Evolutionary conservation across 2,329 filamentous ascomycete genomes (phyloP), one percentile per base, ranked within the genome.

Genomic region (Alternaria postmessia): DNA sequence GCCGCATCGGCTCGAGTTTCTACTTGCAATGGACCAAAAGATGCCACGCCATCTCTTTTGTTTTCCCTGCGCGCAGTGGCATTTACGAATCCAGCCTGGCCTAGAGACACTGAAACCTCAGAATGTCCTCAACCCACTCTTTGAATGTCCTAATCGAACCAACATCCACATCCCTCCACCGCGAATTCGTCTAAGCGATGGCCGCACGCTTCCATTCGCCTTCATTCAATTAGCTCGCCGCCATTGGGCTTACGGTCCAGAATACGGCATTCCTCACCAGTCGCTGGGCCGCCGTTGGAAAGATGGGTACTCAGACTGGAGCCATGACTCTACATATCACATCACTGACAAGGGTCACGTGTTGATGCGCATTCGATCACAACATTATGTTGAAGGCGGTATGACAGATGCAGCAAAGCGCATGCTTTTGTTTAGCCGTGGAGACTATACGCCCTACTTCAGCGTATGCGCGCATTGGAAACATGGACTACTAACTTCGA

Each of bases 381-480:
- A 83, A 58, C 76, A 77, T 20, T 87, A 86, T 61, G 86, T 86
- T 1, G 60, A 68, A 1, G 75, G 80, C 0, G 83, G 79, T 2
- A 79, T 88, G 26, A 84, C 86, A 0, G 78, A 81, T 6, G 83
- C 83, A 4, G 81, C 80, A 4, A 80, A 85, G 65, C 83, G 87
- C 2, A 78, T 87, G 55, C 79, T 89, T 3, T 80, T 89, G 2
- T 89, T 86, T 75, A 86, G 82, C 30, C 82, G 85, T 58, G 84
- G 86, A 52, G 86, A 89, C 67, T 89, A 87, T 74, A 83, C 80
- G 54, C 87, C 87, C 0, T 89, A 85, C 71, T 89, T 89, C 75
- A 87, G 85, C 11, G 84, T 83, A 1, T 89, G 87, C 65, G 81
- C 85, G 2, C 87, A 89, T 71, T 89, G 87, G 87, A 81, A 83